Conservation (phyloP, 2,329 filamentous ascomycete species). For the Cladosporium cucumerinum region DNA sequence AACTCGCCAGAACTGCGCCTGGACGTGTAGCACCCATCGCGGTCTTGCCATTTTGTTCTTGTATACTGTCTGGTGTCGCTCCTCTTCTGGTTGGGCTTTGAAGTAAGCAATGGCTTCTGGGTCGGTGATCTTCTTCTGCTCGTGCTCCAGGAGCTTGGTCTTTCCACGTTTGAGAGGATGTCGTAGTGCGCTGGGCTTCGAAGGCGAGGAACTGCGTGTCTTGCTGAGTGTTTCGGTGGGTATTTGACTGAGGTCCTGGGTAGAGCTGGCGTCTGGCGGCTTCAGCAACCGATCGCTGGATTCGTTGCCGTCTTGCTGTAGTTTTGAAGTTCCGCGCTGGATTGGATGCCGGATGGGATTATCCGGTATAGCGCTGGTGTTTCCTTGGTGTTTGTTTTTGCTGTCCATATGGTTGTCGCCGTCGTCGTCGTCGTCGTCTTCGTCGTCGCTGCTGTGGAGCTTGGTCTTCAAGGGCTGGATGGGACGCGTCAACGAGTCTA, state of each 20-base stretch:
- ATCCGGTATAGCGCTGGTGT: not conserved
- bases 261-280: not conserved
- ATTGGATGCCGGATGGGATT: conserved; percentile 10
- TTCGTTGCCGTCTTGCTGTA: conserved; percentile 6
- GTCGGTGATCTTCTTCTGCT: conserved; percentile 6
- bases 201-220: not conserved
- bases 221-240: not conserved
- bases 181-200: not conserved
- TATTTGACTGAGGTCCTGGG: not conserved
- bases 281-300: not conserved
- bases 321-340: conserved; percentile 6
- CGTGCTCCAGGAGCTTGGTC: conserved; percentile 11
- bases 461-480: not conserved
- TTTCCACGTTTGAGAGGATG: conserved; percentile 6
- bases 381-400: not conserved
- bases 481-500: conserved; percentile 1
- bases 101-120: not conserved
- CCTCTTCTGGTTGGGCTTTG: conserved; percentile 3
- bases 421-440: not conserved
- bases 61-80: conserved; percentile 7
- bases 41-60: conserved; percentile 34
- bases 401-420: not conserved
- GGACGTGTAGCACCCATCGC: conserved; percentile 59
- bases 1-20: conserved; percentile 64
- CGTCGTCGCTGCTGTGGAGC: not conserved